Evolutionary conservation across 2,329 filamentous ascomycete genomes (phyloP), one percentile per base, ranked within the genome.

Genomic region (Bretziella fagacearum): DNA sequence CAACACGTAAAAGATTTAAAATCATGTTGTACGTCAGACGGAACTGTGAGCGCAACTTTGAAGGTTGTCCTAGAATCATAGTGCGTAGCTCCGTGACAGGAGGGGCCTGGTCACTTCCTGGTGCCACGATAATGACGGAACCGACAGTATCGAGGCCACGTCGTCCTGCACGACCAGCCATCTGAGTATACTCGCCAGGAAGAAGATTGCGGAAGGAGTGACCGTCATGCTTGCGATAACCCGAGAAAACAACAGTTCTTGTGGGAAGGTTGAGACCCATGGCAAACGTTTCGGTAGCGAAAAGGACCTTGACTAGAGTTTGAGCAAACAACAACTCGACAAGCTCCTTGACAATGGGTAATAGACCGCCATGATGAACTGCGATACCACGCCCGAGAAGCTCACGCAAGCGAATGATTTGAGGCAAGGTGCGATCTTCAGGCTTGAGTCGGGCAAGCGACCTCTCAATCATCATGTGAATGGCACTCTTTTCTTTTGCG

Each of bases 21-120:
- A 98, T 98, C 91, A 98, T 98, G 64, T 96, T 98, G 68, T 98
- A 98, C 0, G 93, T 98, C 41, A 98, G 69, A 51, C 91, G 77
- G 69, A 98, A 98, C 58, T 98, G 91, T 5, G 89, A 96, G 40
- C 86, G 77, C 42, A 98, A 72, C 64, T 96, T 96, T 22, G 86
- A 94, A 26, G 91, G 89, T 56, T 94, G 84, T 46, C 91, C 91
- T 3, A 96, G 71, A 53, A 98, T 95, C 85, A 98, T 96, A 57
- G 85, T 83, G 50, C 84, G 76, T 47, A 98, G 66, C 48, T 89
- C 79, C 27, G 72, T 74, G 43, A 84, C 85, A 2, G 87, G 84
- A 2, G 91, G 91, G 15, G 87, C 86, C 63, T 96, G 86, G 53
- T 93, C 85, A 13, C 81, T 64, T 1, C 74, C 85, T 1, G 83